These are phyloP conservation scores for Neurospora tetraspora DNA, from an alignment of 495 filamentous ascomycete genomes.

Conservation along the genomic window DNA sequence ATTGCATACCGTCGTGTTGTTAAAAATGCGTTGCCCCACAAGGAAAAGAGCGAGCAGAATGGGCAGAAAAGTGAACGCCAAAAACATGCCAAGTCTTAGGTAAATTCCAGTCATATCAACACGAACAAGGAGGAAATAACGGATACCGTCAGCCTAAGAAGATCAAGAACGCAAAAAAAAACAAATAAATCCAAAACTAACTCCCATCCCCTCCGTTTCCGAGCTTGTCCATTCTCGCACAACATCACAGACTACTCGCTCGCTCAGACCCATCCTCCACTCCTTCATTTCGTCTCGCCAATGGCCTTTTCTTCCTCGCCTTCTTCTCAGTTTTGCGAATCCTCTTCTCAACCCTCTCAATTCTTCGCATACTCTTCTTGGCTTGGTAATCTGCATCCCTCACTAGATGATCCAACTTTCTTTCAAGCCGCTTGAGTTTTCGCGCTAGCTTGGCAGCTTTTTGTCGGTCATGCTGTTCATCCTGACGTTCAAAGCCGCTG, in stretches of 20 bases:
- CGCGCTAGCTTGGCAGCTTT: neutral
- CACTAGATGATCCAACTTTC: neutral
- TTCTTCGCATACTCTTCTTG: neutral
- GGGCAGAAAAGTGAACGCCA: no score
- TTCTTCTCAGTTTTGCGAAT: neutral
- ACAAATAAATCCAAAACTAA: neutral
- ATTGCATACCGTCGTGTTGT: no score
- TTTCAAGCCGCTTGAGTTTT: neutral
- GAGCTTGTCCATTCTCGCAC: neutral
- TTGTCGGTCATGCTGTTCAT: neutral
- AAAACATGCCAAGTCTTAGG: no score
- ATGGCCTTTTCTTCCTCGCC: neutral
- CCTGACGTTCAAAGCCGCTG: no score
- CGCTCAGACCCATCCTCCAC: neutral
- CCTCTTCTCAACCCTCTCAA: neutral
- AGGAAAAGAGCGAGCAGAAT: no score
- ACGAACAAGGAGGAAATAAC: no score
- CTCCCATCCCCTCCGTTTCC: neutral
- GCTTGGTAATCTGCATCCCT: neutral
- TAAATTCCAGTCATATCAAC: no score
- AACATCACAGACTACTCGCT: neutral
- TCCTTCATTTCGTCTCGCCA: neutral
- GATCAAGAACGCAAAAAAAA: neutral
- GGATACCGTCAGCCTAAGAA: no score
- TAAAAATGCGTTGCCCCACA: no score